phyloP scores from a whole-genome alignment of 2,329 filamentous ascomycete species.

The Thermoascus crustaceus region DNA sequence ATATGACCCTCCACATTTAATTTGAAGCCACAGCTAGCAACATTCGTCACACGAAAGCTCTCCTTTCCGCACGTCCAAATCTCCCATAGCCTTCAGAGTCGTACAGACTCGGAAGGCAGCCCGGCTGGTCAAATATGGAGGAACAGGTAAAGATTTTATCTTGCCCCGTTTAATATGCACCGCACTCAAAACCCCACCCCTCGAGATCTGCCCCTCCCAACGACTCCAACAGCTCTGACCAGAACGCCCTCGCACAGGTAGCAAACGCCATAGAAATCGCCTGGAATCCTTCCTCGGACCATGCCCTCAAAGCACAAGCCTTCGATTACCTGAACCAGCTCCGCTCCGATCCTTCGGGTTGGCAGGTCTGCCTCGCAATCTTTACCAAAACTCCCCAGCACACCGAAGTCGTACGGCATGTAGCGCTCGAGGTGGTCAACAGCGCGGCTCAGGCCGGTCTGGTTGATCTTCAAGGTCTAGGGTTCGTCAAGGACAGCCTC shows the following conservation, averaged over 20 bases:
- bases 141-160: slow-evolving; percentile 30
- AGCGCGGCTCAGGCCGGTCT: slow-evolving; percentile 75
- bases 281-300: slow-evolving; percentile 71
- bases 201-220: slow-evolving; percentile 14
- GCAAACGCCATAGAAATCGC: slow-evolving; percentile 94
- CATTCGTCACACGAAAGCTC: slow-evolving; percentile 8
- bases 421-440: slow-evolving; percentile 88
- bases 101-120: slow-evolving; percentile 22
- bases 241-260: slow-evolving; percentile 49
- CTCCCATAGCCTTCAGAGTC: slow-evolving; percentile 17
- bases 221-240: slow-evolving; percentile 10
- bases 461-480: slow-evolving; percentile 63
- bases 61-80: slow-evolving; percentile 5
- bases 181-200: slow-evolving; percentile 10
- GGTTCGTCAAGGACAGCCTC: slow-evolving; percentile 70
- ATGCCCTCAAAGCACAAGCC: slow-evolving; percentile 68
- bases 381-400: slow-evolving; percentile 71
- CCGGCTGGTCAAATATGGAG: slow-evolving; percentile 37
- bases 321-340: slow-evolving; percentile 58
- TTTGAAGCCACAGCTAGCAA: slow-evolving; percentile 12
- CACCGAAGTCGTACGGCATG: slow-evolving; percentile 77
- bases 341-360: slow-evolving; percentile 72
- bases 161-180: slow-evolving; percentile 4
- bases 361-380: slow-evolving; percentile 80
- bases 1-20: slow-evolving; percentile 18